Percentiles rank a stretch among this genome's conserved stretches.
phyloP scores from a whole-genome alignment of 169 alveolate genomes.

The Plasmodium malariae region DNA sequence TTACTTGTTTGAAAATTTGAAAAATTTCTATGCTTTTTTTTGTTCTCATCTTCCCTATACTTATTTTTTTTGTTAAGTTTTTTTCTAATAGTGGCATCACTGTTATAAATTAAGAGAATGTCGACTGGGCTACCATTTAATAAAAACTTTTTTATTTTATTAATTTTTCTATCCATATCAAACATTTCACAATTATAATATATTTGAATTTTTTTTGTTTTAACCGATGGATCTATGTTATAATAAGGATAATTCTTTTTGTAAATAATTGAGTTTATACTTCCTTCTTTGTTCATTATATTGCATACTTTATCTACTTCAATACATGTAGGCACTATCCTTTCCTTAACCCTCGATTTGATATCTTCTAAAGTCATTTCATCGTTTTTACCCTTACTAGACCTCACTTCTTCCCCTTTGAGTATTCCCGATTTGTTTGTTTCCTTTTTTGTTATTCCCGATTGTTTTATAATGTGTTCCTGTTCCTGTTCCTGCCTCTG shows the following conservation, averaged over 20 bases:
- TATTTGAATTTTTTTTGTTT: constrained; percentile 63
- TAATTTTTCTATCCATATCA: constrained; percentile 53
- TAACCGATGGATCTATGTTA: constrained; percentile 54
- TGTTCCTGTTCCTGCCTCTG: too few species aligned
- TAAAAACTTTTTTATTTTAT: constrained; percentile 45
- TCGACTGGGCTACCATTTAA: constrained; percentile 56
- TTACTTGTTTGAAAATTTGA: neutral
- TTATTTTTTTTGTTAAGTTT: neutral
- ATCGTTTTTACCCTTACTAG: neutral
- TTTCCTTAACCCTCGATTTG: neutral
- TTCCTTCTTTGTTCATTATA: neutral
- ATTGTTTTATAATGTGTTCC: too few species aligned
- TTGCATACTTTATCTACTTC: neutral
- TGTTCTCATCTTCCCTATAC: neutral
- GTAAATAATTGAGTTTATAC: neutral
- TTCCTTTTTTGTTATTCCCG: neutral
- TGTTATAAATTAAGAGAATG: constrained; percentile 43
- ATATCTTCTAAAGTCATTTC: neutral
- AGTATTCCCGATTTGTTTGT: neutral
- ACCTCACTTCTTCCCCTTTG: neutral
- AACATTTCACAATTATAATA: constrained; percentile 66
- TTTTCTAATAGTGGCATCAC: neutral
- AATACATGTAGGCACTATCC: neutral
- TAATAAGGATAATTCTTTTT: constrained; percentile 4
- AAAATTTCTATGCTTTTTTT: neutral